These are phyloP conservation scores for Xylariales sp. DNA, from an alignment of 2,329 filamentous ascomycete genomes.

Conservation along the genomic window DNA sequence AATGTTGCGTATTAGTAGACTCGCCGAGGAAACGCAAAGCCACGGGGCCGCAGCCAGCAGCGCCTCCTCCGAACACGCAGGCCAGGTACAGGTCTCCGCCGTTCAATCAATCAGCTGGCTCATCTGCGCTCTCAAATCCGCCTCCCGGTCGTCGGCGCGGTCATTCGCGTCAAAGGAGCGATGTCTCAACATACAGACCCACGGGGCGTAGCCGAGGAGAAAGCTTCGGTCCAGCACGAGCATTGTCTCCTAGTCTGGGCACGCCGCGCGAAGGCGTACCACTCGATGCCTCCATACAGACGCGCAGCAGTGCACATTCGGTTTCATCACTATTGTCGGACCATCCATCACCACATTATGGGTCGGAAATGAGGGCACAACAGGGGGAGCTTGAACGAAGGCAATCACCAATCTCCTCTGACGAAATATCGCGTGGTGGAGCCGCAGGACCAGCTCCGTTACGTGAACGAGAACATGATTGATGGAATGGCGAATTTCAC, in stretches of 20 bases:
- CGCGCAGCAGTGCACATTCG: conserved; percentile 6
- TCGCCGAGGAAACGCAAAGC: conserved; percentile 85
- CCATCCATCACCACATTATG: conserved; percentile 10
- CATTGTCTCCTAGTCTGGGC: conserved; percentile 33
- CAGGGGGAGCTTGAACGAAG: conserved; percentile 9
- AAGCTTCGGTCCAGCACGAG: conserved; percentile 28
- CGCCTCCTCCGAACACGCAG: conserved; percentile 40
- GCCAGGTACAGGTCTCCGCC: conserved; percentile 48
- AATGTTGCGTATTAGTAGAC: conserved; percentile 56
- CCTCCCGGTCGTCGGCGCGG: conserved; percentile 50
- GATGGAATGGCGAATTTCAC: neutral
- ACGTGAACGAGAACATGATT: conserved; percentile 11
- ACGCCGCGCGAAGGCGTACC: conserved; percentile 24
- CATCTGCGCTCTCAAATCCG: conserved; percentile 47
- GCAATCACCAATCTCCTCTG: conserved; percentile 10
- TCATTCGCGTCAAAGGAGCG: conserved; percentile 62
- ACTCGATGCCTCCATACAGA: conserved; percentile 1
- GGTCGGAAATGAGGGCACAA: conserved; percentile 8
- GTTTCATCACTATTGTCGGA: conserved; percentile 12
- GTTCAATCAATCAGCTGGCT: conserved; percentile 43
- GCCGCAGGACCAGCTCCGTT: conserved; percentile 3
- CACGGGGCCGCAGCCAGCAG: conserved; percentile 46
- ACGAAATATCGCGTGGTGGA: conserved; percentile 10
- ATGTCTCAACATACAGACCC: conserved; percentile 48
- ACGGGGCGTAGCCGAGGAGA: conserved; percentile 33